Percentiles rank a stretch among this genome's conserved stretches.
phyloP scores from a whole-genome alignment of 2,329 filamentous ascomycete species.

The Aspergillus fumigatiaffinis region DNA sequence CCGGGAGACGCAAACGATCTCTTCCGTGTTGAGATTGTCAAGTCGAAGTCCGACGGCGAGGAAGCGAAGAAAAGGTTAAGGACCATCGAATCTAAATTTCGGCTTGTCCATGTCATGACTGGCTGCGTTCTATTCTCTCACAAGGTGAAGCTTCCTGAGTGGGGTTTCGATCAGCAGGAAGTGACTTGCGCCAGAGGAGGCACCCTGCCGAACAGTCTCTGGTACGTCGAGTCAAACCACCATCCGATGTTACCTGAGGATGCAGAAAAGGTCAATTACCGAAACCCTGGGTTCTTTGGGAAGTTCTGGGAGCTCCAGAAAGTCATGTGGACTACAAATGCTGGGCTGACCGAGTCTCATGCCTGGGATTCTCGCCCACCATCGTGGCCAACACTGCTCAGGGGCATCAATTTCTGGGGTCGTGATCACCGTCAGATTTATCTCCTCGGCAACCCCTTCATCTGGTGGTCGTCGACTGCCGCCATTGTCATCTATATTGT shows the following conservation, averaged over 20 bases:
- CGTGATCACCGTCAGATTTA: slow-evolving; percentile 93
- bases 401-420: slow-evolving; percentile 99
- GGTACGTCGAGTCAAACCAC: slow-evolving; percentile 90
- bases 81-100: slow-evolving; percentile 96
- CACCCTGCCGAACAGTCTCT: slow-evolving; percentile 91
- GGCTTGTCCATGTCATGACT: slow-evolving; percentile 92
- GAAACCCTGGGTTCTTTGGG: slow-evolving; percentile 87
- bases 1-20: slow-evolving; percentile 94
- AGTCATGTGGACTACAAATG: slow-evolving; percentile 99
- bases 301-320: slow-evolving; percentile 97
- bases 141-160: slow-evolving; percentile 97
- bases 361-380: slow-evolving; percentile 95
- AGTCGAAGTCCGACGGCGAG: slow-evolving; percentile 74
- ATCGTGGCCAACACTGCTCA: slow-evolving; percentile 86
- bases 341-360: slow-evolving; percentile 91
- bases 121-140: slow-evolving; percentile 95
- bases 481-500: slow-evolving; percentile 71
- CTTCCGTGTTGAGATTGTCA: slow-evolving; percentile 92
- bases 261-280: slow-evolving; percentile 94
- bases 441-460: slow-evolving; percentile 86
- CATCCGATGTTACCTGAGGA: slow-evolving; percentile 71
- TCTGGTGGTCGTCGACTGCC: slow-evolving; percentile 87
- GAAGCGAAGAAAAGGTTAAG: slow-evolving; percentile 79
- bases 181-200: slow-evolving; percentile 94
- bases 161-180: slow-evolving; percentile 97